Evolutionary conservation across 2,329 filamentous ascomycete species (phyloP).

Genomic region (Monosporascus sp.): DNA sequence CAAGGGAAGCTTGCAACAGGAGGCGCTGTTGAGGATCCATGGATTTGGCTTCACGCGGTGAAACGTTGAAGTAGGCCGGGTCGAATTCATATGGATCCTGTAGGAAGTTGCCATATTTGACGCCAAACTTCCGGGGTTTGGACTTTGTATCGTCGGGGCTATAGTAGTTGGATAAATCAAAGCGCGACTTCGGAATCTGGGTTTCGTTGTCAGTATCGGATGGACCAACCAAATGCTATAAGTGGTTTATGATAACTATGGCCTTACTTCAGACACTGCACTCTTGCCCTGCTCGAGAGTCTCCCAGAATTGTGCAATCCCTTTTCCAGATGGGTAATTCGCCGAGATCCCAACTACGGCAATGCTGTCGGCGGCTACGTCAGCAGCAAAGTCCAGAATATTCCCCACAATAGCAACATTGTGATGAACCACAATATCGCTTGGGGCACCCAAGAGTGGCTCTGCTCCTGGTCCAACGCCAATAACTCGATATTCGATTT

Average conservation of each 20-base stretch:
- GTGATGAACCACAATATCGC: not conserved
- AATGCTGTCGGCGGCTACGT: slow-evolving; percentile 3
- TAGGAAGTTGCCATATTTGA: slow-evolving; percentile 10
- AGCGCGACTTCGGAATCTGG: slow-evolving; percentile 9
- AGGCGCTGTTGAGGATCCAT: slow-evolving; percentile 18
- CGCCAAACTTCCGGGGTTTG: not conserved
- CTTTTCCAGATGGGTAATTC: slow-evolving; percentile 6
- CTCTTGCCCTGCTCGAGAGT: slow-evolving; percentile 7
- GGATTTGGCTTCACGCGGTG: slow-evolving; percentile 13
- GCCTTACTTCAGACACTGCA: slow-evolving; percentile 6
- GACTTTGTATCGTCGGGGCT: not conserved
- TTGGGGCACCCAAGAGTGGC: not conserved
- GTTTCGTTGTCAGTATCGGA: too few relatives aligned
- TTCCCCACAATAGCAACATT: not conserved
- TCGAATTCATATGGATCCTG: slow-evolving; percentile 13
- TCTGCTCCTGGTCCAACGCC: not conserved
- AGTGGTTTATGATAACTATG: not conserved
- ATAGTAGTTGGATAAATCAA: slow-evolving; percentile 3
- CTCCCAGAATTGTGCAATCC: slow-evolving; percentile 6
- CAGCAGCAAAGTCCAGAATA: not conserved
- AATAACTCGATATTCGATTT: not conserved
- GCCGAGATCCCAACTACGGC: slow-evolving; percentile 10
- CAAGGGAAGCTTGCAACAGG: slow-evolving; percentile 9
- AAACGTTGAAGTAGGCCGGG: slow-evolving; percentile 10
- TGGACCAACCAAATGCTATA: not conserved